phyloP scores from a whole-genome alignment of 2,329 filamentous ascomycete genomes.

The Stagonosporopsis chrysanthemi region DNA sequence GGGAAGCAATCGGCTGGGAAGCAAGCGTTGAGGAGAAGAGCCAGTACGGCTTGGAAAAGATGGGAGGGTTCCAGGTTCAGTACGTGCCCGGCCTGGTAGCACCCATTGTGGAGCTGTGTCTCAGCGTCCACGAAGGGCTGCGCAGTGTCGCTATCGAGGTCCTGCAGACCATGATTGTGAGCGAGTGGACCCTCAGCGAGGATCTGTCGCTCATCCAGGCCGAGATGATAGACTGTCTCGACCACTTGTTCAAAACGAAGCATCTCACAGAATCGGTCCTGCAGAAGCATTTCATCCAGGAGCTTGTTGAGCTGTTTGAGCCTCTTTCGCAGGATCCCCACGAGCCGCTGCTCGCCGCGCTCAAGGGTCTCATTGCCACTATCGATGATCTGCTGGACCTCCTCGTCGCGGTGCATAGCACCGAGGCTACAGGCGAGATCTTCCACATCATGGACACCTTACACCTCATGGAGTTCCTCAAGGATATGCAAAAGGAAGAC shows the following conservation, averaged over 20 bases:
- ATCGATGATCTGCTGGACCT: conserved; percentile 92
- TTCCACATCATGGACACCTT: conserved; percentile 87
- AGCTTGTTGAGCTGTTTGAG: conserved; percentile 82
- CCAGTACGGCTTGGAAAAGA: conserved; percentile 79
- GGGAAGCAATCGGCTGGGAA: conserved; percentile 98
- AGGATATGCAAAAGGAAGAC: conserved; percentile 96
- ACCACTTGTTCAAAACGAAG: conserved; percentile 88
- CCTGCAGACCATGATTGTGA: conserved; percentile 96
- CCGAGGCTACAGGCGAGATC: conserved; percentile 75
- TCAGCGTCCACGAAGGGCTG: conserved; percentile 93
- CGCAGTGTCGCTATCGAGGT: conserved; percentile 91
- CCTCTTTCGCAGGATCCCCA: conserved; percentile 70
- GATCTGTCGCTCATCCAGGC: conserved; percentile 91
- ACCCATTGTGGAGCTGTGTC: conserved; percentile 89
- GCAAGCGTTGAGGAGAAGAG: conserved; percentile 78
- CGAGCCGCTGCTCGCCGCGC: conserved; percentile 76
- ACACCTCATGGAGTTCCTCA: conserved; percentile 92
- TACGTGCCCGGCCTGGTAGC: conserved; percentile 93
- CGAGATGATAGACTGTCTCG: conserved; percentile 94
- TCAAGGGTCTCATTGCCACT: conserved; percentile 81
- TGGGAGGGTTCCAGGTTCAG: conserved; percentile 97
- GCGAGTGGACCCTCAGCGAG: conserved; percentile 95
- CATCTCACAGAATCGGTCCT: conserved; percentile 85
- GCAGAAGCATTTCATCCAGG: conserved; percentile 90
- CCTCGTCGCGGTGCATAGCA: conserved; percentile 85